phyloP scores from a whole-genome alignment of 2,329 filamentous ascomycete species.

The Aspergillus proliferans region DNA sequence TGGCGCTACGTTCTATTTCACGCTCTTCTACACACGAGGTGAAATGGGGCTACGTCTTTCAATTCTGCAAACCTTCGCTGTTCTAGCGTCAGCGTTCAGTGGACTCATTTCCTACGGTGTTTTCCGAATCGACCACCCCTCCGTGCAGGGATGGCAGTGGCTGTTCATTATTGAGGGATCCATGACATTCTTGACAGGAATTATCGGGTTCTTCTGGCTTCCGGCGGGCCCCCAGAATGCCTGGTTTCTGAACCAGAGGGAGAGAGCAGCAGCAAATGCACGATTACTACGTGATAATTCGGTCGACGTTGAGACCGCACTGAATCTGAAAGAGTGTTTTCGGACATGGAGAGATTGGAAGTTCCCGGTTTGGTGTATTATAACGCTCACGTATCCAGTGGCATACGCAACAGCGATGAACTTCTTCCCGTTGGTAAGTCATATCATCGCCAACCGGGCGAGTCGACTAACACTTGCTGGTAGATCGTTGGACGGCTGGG shows the following conservation, averaged over 20 bases:
- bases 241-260: constrained; percentile 33
- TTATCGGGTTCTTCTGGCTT: constrained; percentile 29
- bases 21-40: constrained; percentile 40
- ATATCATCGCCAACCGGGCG: background rate
- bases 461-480: background rate
- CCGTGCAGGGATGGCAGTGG: constrained; percentile 44
- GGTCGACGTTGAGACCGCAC: constrained; percentile 28
- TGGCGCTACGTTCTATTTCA: constrained; percentile 49
- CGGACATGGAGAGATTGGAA: constrained; percentile 38
- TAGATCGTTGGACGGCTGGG: constrained; percentile 41
- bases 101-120: constrained; percentile 39
- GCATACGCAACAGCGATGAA: constrained; percentile 43
- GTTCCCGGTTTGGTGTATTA: constrained; percentile 41
- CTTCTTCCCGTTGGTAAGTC: constrained; percentile 40
- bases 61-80: constrained; percentile 40
- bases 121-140: constrained; percentile 43
- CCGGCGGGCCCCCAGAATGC: constrained; percentile 27
- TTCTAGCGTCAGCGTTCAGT: constrained; percentile 37
- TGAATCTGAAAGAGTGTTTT: constrained; percentile 39
- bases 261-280: constrained; percentile 36
- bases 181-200: constrained; percentile 26
- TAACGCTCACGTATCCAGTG: constrained; percentile 45
- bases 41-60: constrained; percentile 42
- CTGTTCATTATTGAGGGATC: constrained; percentile 39
- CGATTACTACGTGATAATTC: constrained; percentile 45